A percentile compares a stretch with the other conserved stretches of the same genome.
These are phyloP conservation scores for Blastocystis hominis DNA, from an alignment of 352 stramenopile species.

Conservation along the genomic window DNA sequence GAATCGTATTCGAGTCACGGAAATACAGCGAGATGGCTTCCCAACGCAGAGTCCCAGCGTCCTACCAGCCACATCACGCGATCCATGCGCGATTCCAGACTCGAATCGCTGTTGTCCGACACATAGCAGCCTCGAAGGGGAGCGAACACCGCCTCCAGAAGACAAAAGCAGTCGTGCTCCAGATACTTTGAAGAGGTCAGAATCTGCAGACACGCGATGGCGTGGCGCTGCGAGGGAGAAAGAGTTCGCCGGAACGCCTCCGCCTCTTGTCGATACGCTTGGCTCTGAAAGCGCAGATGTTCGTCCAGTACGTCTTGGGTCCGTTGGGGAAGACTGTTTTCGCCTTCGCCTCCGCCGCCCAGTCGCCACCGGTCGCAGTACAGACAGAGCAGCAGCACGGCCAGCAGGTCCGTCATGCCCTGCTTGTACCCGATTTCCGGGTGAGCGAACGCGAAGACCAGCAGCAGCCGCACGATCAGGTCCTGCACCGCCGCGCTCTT, in stretches of 20 bases:
- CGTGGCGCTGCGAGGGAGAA: neutral
- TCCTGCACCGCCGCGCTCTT: conserved; percentile 28
- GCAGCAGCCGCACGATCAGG: conserved; percentile 56
- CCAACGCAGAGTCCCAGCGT: too few species aligned
- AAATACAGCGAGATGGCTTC: too few species aligned
- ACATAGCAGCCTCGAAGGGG: neutral
- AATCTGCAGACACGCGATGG: neutral
- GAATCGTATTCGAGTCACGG: too few species aligned
- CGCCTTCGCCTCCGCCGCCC: neutral
- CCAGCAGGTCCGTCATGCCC: conserved; percentile 59
- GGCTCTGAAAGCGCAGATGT: neutral
- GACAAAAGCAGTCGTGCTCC: conserved; percentile 38
- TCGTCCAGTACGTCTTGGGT: conserved; percentile 25
- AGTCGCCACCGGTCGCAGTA: conserved; percentile 18
- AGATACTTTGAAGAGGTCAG: neutral
- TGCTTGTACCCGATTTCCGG: conserved; percentile 58
- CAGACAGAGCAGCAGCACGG: conserved; percentile 48
- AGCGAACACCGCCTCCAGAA: neutral
- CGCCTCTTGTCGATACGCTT: neutral
- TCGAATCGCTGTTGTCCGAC: too few species aligned
- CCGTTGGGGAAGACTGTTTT: neutral
- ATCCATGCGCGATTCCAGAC: too few species aligned
- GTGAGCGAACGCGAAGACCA: conserved; percentile 53
- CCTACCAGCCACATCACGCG: too few species aligned
- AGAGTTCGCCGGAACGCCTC: neutral